These are phyloP conservation scores for Elongisporangium undulatum DNA, from an alignment of 352 stramenopile genomes.

Conservation along the genomic window DNA sequence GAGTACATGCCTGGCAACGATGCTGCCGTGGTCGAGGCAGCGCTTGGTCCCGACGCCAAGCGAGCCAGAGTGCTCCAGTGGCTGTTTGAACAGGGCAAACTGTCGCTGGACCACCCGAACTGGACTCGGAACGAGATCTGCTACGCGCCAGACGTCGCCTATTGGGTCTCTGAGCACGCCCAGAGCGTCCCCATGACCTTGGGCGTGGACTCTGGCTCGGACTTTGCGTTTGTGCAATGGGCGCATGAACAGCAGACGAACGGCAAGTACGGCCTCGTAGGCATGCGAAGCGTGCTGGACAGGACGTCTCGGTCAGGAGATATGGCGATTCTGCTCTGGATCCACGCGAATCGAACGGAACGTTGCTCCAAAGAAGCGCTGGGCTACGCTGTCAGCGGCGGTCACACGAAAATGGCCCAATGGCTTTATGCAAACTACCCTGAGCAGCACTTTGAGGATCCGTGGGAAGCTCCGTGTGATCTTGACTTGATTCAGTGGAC, in stretches of 20 bases:
- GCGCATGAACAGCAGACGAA: neutral
- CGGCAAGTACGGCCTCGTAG: neutral
- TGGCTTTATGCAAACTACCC: neutral
- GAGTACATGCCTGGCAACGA: neutral
- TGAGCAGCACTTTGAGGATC: neutral
- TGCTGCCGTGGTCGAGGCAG: neutral
- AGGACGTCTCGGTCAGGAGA: neutral
- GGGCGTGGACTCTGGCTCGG: too few relatives aligned
- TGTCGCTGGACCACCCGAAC: neutral
- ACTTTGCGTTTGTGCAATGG: too few relatives aligned
- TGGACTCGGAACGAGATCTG: neutral
- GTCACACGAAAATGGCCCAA: neutral
- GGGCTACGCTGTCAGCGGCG: neutral
- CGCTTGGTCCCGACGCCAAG: neutral
- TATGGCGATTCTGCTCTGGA: neutral
- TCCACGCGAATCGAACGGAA: neutral
- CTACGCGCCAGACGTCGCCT: neutral
- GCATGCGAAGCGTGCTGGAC: neutral
- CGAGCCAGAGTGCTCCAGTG: neutral
- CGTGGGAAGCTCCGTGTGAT: neutral
- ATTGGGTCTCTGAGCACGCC: neutral
- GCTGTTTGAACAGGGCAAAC: neutral
- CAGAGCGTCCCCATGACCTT: neutral
- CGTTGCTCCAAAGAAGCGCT: neutral
- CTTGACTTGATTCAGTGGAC: neutral